Conservation (phyloP, 2,329 filamentous ascomycete species). For the Polytolypa hystricis region DNA sequence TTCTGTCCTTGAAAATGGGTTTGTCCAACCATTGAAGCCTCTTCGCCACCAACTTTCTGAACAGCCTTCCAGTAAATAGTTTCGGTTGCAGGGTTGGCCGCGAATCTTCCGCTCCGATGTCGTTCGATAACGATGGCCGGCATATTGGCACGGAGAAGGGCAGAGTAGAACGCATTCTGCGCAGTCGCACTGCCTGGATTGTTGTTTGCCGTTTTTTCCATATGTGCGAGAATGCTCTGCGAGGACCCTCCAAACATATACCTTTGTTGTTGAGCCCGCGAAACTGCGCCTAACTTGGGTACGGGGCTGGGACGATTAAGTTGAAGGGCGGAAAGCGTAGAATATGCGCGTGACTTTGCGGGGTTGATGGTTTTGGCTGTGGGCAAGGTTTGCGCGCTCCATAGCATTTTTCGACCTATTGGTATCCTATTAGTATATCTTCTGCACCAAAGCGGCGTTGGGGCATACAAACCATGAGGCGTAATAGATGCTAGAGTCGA, state of each 20-base stretch:
- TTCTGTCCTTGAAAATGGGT: slow-evolving; percentile 14
- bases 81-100: slow-evolving; percentile 66
- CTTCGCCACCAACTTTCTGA: slow-evolving; percentile 43
- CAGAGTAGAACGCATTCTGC: slow-evolving; percentile 89
- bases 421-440: too few species aligned
- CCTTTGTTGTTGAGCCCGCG: slow-evolving; percentile 24
- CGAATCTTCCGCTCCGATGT: slow-evolving; percentile 77
- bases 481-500: slow-evolving; percentile 4
- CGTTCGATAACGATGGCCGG: slow-evolving; percentile 84
- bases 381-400: background rate
- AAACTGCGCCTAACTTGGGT: slow-evolving; percentile 16
- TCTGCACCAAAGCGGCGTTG: too few species aligned
- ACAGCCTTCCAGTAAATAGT: slow-evolving; percentile 69
- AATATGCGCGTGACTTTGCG: slow-evolving; percentile 20
- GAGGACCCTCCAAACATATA: slow-evolving; percentile 30
- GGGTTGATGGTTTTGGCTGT: background rate
- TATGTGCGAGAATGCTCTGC: slow-evolving; percentile 60
- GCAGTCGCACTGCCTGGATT: slow-evolving; percentile 78
- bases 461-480: background rate
- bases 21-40: slow-evolving; percentile 16
- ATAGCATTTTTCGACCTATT: slow-evolving; percentile 2
- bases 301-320: slow-evolving; percentile 17
- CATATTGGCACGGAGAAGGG: slow-evolving; percentile 83
- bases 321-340: slow-evolving; percentile 21
- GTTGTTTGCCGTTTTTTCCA: slow-evolving; percentile 86